Evolutionary conservation across 768 basidiomycete species (phyloP).

Genomic region (Coprinopsis sp.): DNA sequence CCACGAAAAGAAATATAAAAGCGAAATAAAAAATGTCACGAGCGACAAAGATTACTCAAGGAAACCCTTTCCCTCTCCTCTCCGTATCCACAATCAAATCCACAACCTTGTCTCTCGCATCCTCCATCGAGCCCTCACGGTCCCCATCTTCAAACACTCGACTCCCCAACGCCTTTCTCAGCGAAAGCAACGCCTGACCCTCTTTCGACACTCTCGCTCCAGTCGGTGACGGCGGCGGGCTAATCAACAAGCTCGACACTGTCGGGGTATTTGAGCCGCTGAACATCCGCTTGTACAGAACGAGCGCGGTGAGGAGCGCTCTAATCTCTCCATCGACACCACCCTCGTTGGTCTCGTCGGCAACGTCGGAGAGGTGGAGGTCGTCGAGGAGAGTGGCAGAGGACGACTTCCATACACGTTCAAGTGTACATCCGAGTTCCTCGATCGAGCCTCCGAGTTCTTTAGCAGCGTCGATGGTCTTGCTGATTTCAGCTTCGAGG

Average conservation of each 20-base stretch:
- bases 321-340: constrained; percentile 42
- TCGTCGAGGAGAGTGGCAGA: constrained; percentile 22
- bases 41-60: too few relatives aligned
- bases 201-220: constrained; percentile 18
- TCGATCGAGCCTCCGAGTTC: constrained; percentile 59
- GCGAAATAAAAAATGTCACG: too few relatives aligned
- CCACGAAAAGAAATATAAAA: too few relatives aligned
- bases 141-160: constrained; percentile 37
- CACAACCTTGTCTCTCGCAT: constrained; percentile 71
- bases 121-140: constrained; percentile 44
- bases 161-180: constrained; percentile 54
- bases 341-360: constrained; percentile 16
- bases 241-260: constrained; percentile 38
- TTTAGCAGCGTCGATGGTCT: constrained; percentile 53
- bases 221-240: constrained; percentile 59
- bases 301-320: constrained; percentile 52
- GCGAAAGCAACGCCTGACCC: constrained; percentile 34
- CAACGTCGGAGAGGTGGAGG: constrained; percentile 22
- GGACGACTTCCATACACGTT: constrained; percentile 48
- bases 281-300: constrained; percentile 62
- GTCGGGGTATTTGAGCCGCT: constrained; percentile 21
- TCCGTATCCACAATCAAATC: constrained; percentile 57
- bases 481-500: constrained; percentile 37
- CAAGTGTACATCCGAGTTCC: constrained; percentile 50
- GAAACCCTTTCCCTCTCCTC: constrained; percentile 23